These are phyloP conservation scores for Talaromyces verruculosus DNA, from an alignment of 2,329 filamentous ascomycete species.

Conservation along the genomic window DNA sequence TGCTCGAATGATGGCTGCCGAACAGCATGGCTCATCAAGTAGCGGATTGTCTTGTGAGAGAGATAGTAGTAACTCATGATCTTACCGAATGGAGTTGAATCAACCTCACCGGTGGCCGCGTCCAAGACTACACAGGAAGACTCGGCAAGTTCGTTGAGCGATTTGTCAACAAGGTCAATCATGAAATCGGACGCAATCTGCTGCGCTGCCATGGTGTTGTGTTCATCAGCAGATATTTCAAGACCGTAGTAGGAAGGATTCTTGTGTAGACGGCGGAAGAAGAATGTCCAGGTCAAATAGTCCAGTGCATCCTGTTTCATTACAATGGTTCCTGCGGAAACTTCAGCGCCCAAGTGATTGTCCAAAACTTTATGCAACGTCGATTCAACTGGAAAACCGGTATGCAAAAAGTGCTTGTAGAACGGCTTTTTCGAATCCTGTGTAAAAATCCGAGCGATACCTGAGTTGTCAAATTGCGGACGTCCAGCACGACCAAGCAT, in stretches of 20 bases:
- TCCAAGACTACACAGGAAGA: conserved; percentile 82
- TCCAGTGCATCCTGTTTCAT: conserved; percentile 97
- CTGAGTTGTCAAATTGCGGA: conserved; percentile 93
- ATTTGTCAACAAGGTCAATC: conserved; percentile 86
- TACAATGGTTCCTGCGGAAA: conserved; percentile 86
- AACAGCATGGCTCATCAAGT: conserved; percentile 74
- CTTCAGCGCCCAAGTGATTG: conserved; percentile 93
- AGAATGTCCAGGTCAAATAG: conserved; percentile 99
- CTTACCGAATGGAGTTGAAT: conserved; percentile 87
- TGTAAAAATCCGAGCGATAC: conserved; percentile 95
- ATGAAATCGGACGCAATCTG: conserved; percentile 90
- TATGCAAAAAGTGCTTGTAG: conserved; percentile 98
- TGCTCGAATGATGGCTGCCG: conserved; percentile 75
- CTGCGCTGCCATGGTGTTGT: conserved; percentile 83
- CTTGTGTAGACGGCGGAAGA: conserved; percentile 95
- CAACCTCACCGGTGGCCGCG: conserved; percentile 77
- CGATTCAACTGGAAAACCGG: conserved; percentile 95
- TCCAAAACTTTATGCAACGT: conserved; percentile 94
- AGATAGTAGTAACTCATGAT: conserved; percentile 99
- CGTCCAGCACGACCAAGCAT: conserved; percentile 96
- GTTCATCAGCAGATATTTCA: conserved; percentile 87
- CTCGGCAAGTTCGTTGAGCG: conserved; percentile 74
- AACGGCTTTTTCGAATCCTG: conserved; percentile 98
- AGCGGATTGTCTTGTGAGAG: conserved; percentile 89
- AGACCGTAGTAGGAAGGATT: conserved; percentile 98